A percentile compares a stretch with the other conserved stretches of the same genome.
phyloP scores from a whole-genome alignment of 495 filamentous ascomycete genomes.

The Xylaria longipes region DNA sequence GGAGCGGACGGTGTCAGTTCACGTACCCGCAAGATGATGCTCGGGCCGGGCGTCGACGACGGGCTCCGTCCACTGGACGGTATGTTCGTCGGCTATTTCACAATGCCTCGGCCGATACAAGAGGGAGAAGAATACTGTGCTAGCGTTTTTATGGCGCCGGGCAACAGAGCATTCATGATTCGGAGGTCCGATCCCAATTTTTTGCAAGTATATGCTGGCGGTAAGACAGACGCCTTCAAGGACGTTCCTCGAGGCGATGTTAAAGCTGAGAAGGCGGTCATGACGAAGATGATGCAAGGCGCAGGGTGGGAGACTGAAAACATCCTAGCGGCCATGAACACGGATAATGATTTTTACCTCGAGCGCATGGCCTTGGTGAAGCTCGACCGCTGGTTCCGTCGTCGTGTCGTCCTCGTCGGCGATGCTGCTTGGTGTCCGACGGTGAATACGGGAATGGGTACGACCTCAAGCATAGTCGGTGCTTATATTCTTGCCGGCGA shows the following conservation, averaged over 20 bases:
- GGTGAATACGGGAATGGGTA: conserved; percentile 57
- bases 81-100: conserved; percentile 49
- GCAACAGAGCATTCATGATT: conserved; percentile 45
- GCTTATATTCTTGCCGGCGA: conserved; percentile 62
- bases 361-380: conserved; percentile 53
- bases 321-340: conserved; percentile 46
- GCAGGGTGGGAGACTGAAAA: conserved; percentile 54
- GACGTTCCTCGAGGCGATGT: conserved; percentile 39
- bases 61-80: conserved; percentile 38
- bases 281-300: conserved; percentile 45
- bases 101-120: conserved; percentile 39
- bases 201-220: conserved; percentile 49
- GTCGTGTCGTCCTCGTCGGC: conserved; percentile 54
- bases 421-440: conserved; percentile 60
- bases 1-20: conserved; percentile 59
- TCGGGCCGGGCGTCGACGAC: conserved; percentile 37
- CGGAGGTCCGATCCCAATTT: conserved; percentile 45
- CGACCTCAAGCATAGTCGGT: conserved; percentile 52
- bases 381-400: conserved; percentile 46
- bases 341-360: conserved; percentile 56
- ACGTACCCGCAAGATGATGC: conserved; percentile 48
- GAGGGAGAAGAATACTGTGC: conserved; percentile 46
- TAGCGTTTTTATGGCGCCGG: conserved; percentile 42
- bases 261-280: conserved; percentile 47
- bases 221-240: conserved; percentile 36